Percentiles rank a stretch among this genome's conserved stretches.
phyloP scores from a whole-genome alignment of 768 basidiomycete genomes.

The Boletus sp. region DNA sequence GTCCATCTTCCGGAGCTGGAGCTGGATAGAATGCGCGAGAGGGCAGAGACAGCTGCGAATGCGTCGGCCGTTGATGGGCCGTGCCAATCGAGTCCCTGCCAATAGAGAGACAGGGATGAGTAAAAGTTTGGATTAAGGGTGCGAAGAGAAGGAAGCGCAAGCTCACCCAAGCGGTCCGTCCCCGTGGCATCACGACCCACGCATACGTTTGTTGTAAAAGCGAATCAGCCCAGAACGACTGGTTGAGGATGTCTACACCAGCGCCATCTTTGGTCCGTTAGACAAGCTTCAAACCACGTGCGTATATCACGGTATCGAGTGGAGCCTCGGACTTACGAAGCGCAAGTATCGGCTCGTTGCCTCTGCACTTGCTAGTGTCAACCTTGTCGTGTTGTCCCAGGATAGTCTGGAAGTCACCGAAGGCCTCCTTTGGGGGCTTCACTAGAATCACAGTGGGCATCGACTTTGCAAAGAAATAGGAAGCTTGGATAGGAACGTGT shows the following conservation, averaged over 20 bases:
- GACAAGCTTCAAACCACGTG: not conserved
- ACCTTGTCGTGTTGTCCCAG: not conserved
- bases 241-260: constrained; percentile 64
- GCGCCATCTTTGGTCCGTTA: constrained; percentile 66
- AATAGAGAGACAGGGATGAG: not conserved
- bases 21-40: constrained; percentile 43
- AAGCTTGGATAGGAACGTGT: constrained; percentile 44
- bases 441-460: constrained; percentile 57
- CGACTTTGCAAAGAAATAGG: constrained; percentile 54
- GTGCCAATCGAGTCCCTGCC: constrained; percentile 89
- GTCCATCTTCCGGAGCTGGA: constrained; percentile 35
- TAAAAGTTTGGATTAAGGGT: not conserved
- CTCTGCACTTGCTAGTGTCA: constrained; percentile 7
- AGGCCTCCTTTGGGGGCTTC: constrained; percentile 49
- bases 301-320: not conserved
- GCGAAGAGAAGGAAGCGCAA: not conserved
- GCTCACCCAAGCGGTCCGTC: constrained; percentile 77
- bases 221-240: constrained; percentile 59
- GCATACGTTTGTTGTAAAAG: constrained; percentile 54
- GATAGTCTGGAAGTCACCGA: constrained; percentile 9
- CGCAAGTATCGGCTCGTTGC: constrained; percentile 52
- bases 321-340: constrained; percentile 47
- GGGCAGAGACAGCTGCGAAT: constrained; percentile 58
- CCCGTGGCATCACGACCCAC: constrained; percentile 83
- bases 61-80: constrained; percentile 75